Conservation (phyloP, 768 basidiomycete genomes). For the Macrolepiota dolichaula region DNA sequence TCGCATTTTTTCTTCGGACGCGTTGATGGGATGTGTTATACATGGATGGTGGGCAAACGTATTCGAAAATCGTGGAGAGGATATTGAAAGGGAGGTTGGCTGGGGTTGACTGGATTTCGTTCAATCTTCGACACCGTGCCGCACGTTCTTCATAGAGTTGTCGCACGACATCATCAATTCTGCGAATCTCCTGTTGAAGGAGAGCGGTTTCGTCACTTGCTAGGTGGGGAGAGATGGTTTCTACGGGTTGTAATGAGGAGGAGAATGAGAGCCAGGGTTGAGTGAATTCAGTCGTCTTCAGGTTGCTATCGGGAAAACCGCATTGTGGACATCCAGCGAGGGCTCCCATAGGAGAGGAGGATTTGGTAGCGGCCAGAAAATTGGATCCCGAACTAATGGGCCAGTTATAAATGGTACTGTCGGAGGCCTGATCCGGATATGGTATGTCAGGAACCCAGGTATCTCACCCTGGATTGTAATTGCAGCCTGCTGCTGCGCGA, state of each 20-base stretch:
- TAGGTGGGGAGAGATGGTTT: not conserved
- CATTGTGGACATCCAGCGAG: not conserved
- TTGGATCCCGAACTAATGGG: not conserved
- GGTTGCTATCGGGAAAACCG: not conserved
- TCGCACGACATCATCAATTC: not conserved
- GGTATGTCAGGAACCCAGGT: not conserved
- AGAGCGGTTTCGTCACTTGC: not conserved
- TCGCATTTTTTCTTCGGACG: not conserved
- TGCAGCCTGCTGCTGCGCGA: not conserved
- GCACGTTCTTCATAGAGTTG: conserved; percentile 2
- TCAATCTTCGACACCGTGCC: not conserved
- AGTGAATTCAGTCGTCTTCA: not conserved
- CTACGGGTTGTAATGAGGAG: not conserved
- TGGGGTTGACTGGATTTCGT: conserved; percentile 1
- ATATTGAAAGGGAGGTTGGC: conserved; percentile 3
- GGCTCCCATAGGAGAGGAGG: not conserved
- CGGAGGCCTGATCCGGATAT: not conserved
- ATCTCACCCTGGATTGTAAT: not conserved
- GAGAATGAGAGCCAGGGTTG: not conserved
- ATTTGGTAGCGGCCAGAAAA: not conserved
- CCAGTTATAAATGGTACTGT: not conserved
- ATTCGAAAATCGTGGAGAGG: conserved; percentile 2
- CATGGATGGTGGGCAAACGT: conserved; percentile 9
- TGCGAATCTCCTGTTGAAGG: not conserved
- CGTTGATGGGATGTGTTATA: conserved; percentile 8